Evolutionary conservation across 768 basidiomycete genomes (phyloP).

Genomic region (Suillus plorans): DNA sequence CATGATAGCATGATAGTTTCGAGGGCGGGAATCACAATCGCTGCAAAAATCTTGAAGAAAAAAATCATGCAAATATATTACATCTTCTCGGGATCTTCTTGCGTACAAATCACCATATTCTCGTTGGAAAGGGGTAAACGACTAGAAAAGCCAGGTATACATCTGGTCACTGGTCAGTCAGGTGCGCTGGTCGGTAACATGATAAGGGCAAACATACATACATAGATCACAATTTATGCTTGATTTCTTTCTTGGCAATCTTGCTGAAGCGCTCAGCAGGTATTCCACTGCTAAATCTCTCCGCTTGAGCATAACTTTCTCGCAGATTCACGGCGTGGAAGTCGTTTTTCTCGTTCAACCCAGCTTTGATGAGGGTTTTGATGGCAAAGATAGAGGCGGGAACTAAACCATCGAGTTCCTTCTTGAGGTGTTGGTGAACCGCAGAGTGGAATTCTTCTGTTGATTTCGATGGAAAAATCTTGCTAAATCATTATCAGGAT

Average conservation of each 20-base stretch:
- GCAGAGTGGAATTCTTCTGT: slow-evolving; percentile 52
- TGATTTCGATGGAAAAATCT: slow-evolving; percentile 59
- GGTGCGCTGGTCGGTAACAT: neutral
- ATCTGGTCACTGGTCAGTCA: neutral
- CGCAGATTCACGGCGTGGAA: slow-evolving; percentile 65
- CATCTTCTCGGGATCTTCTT: neutral
- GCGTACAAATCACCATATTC: neutral
- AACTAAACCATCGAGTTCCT: slow-evolving; percentile 59
- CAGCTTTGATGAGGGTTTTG: slow-evolving; percentile 54
- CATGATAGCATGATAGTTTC: neutral
- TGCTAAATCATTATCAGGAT: slow-evolving; percentile 33
- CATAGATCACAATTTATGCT: slow-evolving; percentile 52
- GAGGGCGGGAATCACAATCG: neutral
- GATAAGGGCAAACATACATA: neutral
- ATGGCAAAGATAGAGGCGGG: slow-evolving; percentile 50
- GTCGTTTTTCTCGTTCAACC: slow-evolving; percentile 59
- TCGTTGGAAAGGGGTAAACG: neutral
- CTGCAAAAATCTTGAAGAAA: neutral
- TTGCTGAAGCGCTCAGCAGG: slow-evolving; percentile 53
- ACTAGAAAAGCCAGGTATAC: slow-evolving; percentile 6
- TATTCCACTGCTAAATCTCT: slow-evolving; percentile 59
- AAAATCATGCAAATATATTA: neutral
- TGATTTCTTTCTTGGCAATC: slow-evolving; percentile 63
- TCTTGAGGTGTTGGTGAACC: slow-evolving; percentile 46
- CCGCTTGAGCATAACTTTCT: slow-evolving; percentile 72